These are phyloP conservation scores for Acer campestre DNA, from an alignment of 345 rosid genomes.

Conservation along the genomic window DNA sequence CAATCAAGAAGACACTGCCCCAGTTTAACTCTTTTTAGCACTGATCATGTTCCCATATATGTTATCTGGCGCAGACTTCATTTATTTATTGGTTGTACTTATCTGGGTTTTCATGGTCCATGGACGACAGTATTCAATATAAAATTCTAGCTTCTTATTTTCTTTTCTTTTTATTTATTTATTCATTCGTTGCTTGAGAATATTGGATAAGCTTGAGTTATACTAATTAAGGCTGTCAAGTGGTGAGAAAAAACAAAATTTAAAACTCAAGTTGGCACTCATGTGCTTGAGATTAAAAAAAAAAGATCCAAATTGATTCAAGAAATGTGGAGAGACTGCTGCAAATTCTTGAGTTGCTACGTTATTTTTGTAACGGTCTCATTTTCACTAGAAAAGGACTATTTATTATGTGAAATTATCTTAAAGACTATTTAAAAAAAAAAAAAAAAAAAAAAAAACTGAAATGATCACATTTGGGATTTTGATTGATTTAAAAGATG, in stretches of 20 bases:
- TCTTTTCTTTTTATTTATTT: background rate
- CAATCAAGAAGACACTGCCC: too few relatives aligned
- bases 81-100: background rate
- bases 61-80: background rate
- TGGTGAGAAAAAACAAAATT: too few relatives aligned
- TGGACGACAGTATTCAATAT: background rate
- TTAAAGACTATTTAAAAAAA: background rate
- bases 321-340: too few relatives aligned
- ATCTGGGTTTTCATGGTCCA: background rate
- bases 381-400: too few relatives aligned
- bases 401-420: too few relatives aligned
- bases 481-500: conserved; percentile 5
- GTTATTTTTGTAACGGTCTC: too few relatives aligned
- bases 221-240: background rate
- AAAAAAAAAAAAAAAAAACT: too few relatives aligned
- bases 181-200: background rate
- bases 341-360: background rate
- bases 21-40: background rate
- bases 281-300: too few relatives aligned
- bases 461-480: background rate
- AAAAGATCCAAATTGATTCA: too few relatives aligned
- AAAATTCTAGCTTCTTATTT: background rate
- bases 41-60: conserved; percentile 4
- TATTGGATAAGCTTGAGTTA: background rate
- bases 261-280: background rate